Evolutionary conservation across 257 asterid genomes (phyloP).

Genomic region (Haberlea rhodopensis): DNA sequence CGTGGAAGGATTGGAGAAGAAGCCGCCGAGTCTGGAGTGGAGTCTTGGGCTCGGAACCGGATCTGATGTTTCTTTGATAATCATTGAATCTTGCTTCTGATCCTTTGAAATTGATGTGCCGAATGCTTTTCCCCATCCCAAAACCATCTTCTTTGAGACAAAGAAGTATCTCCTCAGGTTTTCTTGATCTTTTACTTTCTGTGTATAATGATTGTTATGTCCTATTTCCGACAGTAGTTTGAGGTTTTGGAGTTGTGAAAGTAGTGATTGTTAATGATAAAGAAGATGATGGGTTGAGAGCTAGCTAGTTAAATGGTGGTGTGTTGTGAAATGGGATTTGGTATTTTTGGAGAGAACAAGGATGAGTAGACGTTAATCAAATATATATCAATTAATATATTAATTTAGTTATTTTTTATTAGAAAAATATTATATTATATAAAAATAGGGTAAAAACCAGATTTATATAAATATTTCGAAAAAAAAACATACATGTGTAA

Average conservation of each 20-base stretch:
- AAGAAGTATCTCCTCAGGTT: neutral
- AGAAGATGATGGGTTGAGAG: slow-evolving; percentile 19
- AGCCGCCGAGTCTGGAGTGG: slow-evolving; percentile 50
- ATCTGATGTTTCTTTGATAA: slow-evolving; percentile 33
- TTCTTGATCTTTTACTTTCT: neutral
- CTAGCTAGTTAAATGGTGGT: slow-evolving; percentile 10
- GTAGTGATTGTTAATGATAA: slow-evolving; percentile 1
- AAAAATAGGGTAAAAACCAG: too few species aligned
- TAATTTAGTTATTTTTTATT: too few species aligned
- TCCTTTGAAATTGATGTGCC: slow-evolving; percentile 86
- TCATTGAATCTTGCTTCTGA: slow-evolving; percentile 31
- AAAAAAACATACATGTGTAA: slow-evolving; percentile 14
- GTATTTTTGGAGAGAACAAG: slow-evolving; percentile 22
- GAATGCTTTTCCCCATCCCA: slow-evolving; percentile 93
- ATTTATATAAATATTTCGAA: too few species aligned
- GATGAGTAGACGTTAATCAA: neutral
- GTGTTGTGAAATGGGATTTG: slow-evolving; percentile 17
- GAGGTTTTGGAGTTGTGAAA: neutral
- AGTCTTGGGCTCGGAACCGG: slow-evolving; percentile 43
- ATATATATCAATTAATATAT: too few species aligned
- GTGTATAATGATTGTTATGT: neutral
- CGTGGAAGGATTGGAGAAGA: slow-evolving; percentile 82
- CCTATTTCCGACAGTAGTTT: neutral
- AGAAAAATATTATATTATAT: too few species aligned
- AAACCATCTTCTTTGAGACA: slow-evolving; percentile 49